Evolutionary conservation across 1,284 basidiomycete species (phyloP).

Genomic region (Ustilago crameri): DNA sequence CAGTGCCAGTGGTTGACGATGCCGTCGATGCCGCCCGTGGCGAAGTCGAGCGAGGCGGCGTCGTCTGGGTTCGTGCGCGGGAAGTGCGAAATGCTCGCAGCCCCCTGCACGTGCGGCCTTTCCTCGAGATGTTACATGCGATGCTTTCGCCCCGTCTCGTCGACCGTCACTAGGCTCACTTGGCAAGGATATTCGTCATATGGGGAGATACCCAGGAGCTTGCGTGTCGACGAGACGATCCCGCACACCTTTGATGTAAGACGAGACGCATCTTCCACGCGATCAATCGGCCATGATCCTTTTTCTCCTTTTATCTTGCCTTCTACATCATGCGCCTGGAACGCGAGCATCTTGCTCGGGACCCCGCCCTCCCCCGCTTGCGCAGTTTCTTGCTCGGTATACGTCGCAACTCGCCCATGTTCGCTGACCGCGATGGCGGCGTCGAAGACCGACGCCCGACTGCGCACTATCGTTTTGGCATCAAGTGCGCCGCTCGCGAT

Average conservation of each 20-base stretch:
- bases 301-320: slow-evolving; percentile 15
- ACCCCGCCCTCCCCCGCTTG: not conserved
- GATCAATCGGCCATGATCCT: slow-evolving; percentile 17
- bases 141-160: slow-evolving; percentile 10
- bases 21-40: slow-evolving; percentile 45
- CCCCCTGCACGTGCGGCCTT: slow-evolving; percentile 31
- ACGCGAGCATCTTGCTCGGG: slow-evolving; percentile 17
- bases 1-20: slow-evolving; percentile 46
- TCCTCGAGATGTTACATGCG: slow-evolving; percentile 38
- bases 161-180: slow-evolving; percentile 37
- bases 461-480: slow-evolving; percentile 2
- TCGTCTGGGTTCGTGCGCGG: slow-evolving; percentile 28
- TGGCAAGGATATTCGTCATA: slow-evolving; percentile 33
- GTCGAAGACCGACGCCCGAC: slow-evolving; percentile 20
- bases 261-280: slow-evolving; percentile 31
- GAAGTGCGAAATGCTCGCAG: slow-evolving; percentile 32
- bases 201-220: slow-evolving; percentile 28
- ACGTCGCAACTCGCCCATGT: slow-evolving; percentile 18
- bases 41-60: slow-evolving; percentile 35
- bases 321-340: slow-evolving; percentile 7
- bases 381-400: slow-evolving; percentile 3
- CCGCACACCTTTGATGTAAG: slow-evolving; percentile 44
- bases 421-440: slow-evolving; percentile 29
- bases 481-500: slow-evolving; percentile 12
- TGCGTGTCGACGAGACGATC: slow-evolving; percentile 34